A percentile compares a stretch with the other conserved stretches of the same genome.
These are phyloP conservation scores for Talaromyces rugulosus DNA, from an alignment of 2,329 filamentous ascomycete genomes.

Conservation along the genomic window DNA sequence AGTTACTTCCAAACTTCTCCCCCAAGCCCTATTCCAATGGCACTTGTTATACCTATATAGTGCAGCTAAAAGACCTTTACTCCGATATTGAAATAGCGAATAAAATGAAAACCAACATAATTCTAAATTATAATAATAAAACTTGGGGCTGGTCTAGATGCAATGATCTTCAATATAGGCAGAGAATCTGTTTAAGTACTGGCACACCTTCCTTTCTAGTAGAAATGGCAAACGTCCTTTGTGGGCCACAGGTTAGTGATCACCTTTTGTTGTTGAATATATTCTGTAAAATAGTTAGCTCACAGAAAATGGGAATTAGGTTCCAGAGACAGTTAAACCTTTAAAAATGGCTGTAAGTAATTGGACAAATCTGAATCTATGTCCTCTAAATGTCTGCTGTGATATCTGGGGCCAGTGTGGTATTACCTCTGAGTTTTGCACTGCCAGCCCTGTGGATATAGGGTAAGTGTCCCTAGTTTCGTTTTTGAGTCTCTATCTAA, in stretches of 20 bases:
- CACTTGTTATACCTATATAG: conserved; percentile 29
- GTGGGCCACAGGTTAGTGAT: conserved; percentile 38
- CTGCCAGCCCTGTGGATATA: conserved; percentile 7
- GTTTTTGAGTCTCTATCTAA: background rate
- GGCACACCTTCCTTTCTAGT: conserved; percentile 42
- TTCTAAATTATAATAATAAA: conserved; percentile 32
- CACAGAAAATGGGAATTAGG: conserved; percentile 4
- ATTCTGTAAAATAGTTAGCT: background rate
- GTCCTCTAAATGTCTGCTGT: conserved; percentile 41
- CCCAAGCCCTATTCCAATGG: conserved; percentile 32
- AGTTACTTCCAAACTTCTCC: conserved; percentile 13
- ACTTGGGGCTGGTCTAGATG: conserved; percentile 47
- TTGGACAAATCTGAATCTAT: conserved; percentile 42
- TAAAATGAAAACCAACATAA: conserved; percentile 28
- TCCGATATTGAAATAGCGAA: conserved; percentile 22
- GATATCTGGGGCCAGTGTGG: conserved; percentile 22
- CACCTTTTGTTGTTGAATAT: background rate
- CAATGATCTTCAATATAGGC: conserved; percentile 19
- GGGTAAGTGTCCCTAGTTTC: conserved; percentile 14
- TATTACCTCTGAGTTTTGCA: conserved; percentile 26
- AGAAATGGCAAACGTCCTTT: conserved; percentile 33
- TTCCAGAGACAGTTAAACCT: conserved; percentile 35
- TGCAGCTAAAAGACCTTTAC: conserved; percentile 31
- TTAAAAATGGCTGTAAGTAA: conserved; percentile 23
- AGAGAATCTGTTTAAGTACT: conserved; percentile 24